Base-by-base conservation (phyloP, 371 early-diverging fungal genomes). In the Apophysomyces ossiformis region DNA sequence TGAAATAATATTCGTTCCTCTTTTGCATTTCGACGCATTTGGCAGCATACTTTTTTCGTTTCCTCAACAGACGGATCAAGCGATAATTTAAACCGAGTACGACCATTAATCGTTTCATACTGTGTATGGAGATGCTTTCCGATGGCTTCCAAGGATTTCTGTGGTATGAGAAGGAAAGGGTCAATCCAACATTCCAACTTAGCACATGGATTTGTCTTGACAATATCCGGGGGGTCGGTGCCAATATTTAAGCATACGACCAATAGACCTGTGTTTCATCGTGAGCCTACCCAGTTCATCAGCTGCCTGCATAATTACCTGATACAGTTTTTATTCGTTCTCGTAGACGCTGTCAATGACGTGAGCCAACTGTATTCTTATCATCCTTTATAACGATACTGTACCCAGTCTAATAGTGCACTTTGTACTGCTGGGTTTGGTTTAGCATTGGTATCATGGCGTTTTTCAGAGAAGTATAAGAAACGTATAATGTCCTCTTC, bases 161-260 rank as follows among this genome's bases (percentile, higher is more conserved):
- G 86, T 5, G 93, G 88, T 16, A 93, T 87, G 32, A 92, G 74
- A 1, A 91, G 81, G 54, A 88, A 89, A 0, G 99, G 98, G 70
- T 99, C 98, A 35, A 95, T 88, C 97, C 99, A 98, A 63, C 95
- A 93, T 74, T 97, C 96, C 18, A 97, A 77, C 68, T 92, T 93
- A 0, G 98, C 96, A 59, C 95, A 93, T 5, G 95, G 93, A 38
- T 82, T 85, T 6, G 98, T 93, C 65, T 92, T 93, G 61, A 94
- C 91, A 38, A 95, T 71, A 77, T 97, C 99, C 21, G 99, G 99
- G 18, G 99, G 99, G 62, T 94, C 94, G 21, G 94, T 90, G n/a
- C 97, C 97, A 62, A 99, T 92, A 78, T 97, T 96, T 38, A 99
- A 84, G 75, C 99, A 99, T 32, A 97, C 85, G 1, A 93, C 93